A percentile compares a stretch with the other conserved stretches of the same genome.
These are phyloP conservation scores for Cyclostephanos invisitatus DNA, from an alignment of 108 stramenopile species.

Conservation along the genomic window DNA sequence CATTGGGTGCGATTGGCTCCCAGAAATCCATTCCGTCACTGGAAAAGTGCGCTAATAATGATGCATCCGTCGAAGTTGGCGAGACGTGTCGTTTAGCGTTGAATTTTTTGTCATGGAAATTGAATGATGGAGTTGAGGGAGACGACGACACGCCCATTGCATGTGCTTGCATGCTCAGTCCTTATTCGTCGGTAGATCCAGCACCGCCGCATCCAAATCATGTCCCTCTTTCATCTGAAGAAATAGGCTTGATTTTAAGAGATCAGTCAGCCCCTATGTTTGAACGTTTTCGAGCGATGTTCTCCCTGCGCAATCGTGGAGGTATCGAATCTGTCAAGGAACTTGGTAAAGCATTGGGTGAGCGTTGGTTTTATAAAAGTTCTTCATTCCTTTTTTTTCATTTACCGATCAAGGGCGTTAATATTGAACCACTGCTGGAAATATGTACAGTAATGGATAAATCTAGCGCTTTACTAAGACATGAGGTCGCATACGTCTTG, in stretches of 20 bases:
- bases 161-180: slow-evolving; percentile 86
- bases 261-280: slow-evolving; percentile 77
- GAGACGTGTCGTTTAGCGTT: slow-evolving; percentile 92
- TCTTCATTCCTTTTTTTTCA: neutral
- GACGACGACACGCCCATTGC: slow-evolving; percentile 52
- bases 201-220: slow-evolving; percentile 84
- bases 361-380: neutral
- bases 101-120: slow-evolving; percentile 77
- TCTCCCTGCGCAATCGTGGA: slow-evolving; percentile 93
- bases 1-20: slow-evolving; percentile 83
- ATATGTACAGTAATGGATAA: slow-evolving; percentile 50
- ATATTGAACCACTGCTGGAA: neutral
- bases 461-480: slow-evolving; percentile 88
- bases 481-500: slow-evolving; percentile 99
- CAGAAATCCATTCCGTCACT: slow-evolving; percentile 47
- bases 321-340: slow-evolving; percentile 78
- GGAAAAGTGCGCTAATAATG: slow-evolving; percentile 31
- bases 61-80: slow-evolving; percentile 78
- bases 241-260: slow-evolving; percentile 72
- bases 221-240: slow-evolving; percentile 42
- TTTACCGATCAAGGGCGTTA: neutral
- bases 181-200: slow-evolving; percentile 84
- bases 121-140: slow-evolving; percentile 36
- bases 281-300: slow-evolving; percentile 97
- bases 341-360: slow-evolving; percentile 69